Percentiles rank a stretch among this genome's conserved stretches.
Conservation (phyloP, 495 filamentous ascomycete genomes). For the Xylaria scruposa region DNA sequence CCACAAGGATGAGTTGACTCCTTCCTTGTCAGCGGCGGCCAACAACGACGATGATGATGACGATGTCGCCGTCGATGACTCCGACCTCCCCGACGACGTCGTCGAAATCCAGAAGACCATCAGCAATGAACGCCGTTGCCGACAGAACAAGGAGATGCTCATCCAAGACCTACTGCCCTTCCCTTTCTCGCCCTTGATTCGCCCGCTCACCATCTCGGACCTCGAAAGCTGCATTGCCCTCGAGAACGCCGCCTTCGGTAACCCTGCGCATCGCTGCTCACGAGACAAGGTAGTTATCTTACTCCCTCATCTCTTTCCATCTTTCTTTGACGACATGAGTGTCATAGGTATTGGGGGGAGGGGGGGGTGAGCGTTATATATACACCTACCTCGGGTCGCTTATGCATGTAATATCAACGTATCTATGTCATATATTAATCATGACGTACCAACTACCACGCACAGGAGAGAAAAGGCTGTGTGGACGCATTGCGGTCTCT, state of each 20-base stretch:
- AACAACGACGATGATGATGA: conserved; percentile 29
- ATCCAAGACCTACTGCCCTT: conserved; percentile 38
- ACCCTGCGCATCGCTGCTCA: conserved; percentile 71
- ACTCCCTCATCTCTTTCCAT: not conserved
- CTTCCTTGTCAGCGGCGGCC: conserved; percentile 8
- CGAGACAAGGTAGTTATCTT: conserved; percentile 73
- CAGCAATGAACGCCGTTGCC: conserved; percentile 24
- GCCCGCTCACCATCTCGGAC: conserved; percentile 74
- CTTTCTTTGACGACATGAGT: not conserved
- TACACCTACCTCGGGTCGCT: not conserved
- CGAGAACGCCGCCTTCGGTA: conserved; percentile 76
- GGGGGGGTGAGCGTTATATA: too few species aligned
- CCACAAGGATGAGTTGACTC: not conserved
- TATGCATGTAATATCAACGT: not conserved
- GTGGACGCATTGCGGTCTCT: not conserved
- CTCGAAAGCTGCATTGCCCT: conserved; percentile 77
- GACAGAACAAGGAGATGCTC: conserved; percentile 4
- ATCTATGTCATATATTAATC: not conserved
- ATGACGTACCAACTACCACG: not conserved
- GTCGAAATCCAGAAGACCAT: conserved; percentile 23
- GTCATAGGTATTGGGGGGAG: not conserved
- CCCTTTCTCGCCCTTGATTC: conserved; percentile 64
- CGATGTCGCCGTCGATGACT: conserved; percentile 31
- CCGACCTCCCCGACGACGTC: conserved; percentile 31
- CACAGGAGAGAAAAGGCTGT: not conserved